Conservation (phyloP, 1,284 basidiomycete species). For the Ustilago shanxiensis region DNA sequence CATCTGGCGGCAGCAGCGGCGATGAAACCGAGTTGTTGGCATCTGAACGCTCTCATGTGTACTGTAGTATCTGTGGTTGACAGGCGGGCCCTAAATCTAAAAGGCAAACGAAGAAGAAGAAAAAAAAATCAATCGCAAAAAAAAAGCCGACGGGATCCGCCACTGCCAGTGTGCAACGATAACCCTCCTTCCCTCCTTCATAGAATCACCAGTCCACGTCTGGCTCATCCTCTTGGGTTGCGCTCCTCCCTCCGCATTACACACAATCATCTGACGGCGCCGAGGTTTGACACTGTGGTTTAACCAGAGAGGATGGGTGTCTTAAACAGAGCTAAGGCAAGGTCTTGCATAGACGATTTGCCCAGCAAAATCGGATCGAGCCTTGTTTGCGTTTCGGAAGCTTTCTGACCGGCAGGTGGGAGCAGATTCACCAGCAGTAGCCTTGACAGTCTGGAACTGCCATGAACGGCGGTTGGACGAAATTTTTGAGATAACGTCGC, state of each 20-base stretch:
- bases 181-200: neutral
- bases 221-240: neutral
- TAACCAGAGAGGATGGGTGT: neutral
- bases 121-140: neutral
- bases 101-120: neutral
- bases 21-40: slow-evolving; percentile 5
- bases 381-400: slow-evolving; percentile 8
- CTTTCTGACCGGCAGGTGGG: slow-evolving; percentile 6
- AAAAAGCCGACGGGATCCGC: slow-evolving; percentile 14
- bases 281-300: neutral
- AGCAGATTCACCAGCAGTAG: neutral
- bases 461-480: neutral
- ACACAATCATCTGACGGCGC: neutral
- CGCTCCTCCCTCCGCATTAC: neutral
- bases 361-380: neutral
- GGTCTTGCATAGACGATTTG: slow-evolving; percentile 1
- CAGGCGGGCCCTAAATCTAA: slow-evolving; percentile 3
- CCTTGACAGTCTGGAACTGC: neutral
- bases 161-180: neutral
- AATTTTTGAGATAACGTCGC: neutral
- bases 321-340: neutral
- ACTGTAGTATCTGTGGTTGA: slow-evolving; percentile 6
- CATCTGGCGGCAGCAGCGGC: neutral
- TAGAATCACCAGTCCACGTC: no score
- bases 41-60: neutral